These are phyloP conservation scores for Diaporthe sp. DNA, from an alignment of 2,329 filamentous ascomycete genomes.

Conservation along the genomic window DNA sequence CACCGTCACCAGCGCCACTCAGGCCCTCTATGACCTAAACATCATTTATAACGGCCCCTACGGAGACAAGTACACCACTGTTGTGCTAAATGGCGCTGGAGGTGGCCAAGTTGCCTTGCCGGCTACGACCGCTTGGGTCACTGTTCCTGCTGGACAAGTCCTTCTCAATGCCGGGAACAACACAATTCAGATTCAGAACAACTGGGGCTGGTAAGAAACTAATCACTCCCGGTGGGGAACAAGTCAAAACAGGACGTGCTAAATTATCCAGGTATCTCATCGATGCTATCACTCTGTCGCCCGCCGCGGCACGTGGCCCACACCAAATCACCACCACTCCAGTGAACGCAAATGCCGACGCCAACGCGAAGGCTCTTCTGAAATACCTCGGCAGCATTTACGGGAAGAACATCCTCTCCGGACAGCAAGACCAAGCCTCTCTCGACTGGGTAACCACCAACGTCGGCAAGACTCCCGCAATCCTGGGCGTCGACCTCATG, in stretches of 20 bases:
- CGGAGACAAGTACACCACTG: slow-evolving; percentile 14
- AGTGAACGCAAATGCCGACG: slow-evolving; percentile 55
- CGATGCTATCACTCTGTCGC: slow-evolving; percentile 56
- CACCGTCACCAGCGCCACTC: slow-evolving; percentile 51
- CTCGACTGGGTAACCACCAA: slow-evolving; percentile 60
- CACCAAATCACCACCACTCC: slow-evolving; percentile 22
- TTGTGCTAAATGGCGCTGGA: slow-evolving; percentile 19
- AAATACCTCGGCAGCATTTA: slow-evolving; percentile 52
- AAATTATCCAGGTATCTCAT: slow-evolving; percentile 13
- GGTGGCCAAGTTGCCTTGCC: slow-evolving; percentile 7
- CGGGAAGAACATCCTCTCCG: slow-evolving; percentile 57
- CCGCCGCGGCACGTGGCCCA: background rate
- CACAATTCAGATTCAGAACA: slow-evolving; percentile 17
- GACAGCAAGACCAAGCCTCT: slow-evolving; percentile 61
- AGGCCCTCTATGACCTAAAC: slow-evolving; percentile 61
- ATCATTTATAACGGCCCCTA: slow-evolving; percentile 10
- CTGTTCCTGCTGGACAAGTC: slow-evolving; percentile 9
- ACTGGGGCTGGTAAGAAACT: slow-evolving; percentile 15
- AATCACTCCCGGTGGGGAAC: fast-evolving
- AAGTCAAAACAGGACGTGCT: background rate
- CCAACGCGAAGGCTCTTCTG: slow-evolving; percentile 55
- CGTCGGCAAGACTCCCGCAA: slow-evolving; percentile 62
- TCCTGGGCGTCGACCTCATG: slow-evolving; percentile 62
- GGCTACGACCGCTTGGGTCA: slow-evolving; percentile 24
- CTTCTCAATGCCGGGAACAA: slow-evolving; percentile 6